These are phyloP conservation scores for Arthrinium phaeospermum DNA, from an alignment of 2,329 filamentous ascomycete species.

Conservation along the genomic window DNA sequence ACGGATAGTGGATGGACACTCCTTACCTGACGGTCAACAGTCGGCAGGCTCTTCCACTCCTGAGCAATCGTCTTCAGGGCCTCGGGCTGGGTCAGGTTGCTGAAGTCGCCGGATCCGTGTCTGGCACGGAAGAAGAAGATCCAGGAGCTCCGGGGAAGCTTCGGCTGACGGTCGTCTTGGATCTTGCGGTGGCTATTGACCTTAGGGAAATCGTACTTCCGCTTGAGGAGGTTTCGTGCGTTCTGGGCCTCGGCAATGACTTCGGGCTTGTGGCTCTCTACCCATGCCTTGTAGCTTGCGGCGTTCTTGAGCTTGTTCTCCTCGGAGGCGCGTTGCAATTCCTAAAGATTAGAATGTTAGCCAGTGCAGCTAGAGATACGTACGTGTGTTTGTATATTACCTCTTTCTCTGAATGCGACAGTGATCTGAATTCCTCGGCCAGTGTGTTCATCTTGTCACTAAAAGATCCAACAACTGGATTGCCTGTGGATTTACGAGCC, in stretches of 20 bases:
- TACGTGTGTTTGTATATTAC: conserved; percentile 41
- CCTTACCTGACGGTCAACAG: conserved; percentile 49
- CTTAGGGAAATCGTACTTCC: conserved; percentile 39
- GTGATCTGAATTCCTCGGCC: conserved; percentile 42
- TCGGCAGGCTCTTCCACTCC: conserved; percentile 52
- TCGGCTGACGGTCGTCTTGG: conserved; percentile 55
- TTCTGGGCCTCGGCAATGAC: conserved; percentile 53
- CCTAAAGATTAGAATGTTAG: conserved; percentile 16
- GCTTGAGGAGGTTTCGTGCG: conserved; percentile 50
- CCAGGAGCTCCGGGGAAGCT: conserved; percentile 41
- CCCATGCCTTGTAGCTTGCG: conserved; percentile 51
- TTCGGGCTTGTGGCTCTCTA: conserved; percentile 47
- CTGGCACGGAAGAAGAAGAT: conserved; percentile 45
- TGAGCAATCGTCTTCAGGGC: conserved; percentile 32
- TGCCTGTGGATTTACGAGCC: conserved; percentile 36
- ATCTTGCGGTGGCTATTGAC: conserved; percentile 36
- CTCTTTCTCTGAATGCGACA: conserved; percentile 49
- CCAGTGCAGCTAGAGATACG: not conserved
- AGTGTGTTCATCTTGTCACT: conserved; percentile 36
- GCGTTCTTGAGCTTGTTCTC: conserved; percentile 50
- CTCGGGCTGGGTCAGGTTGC: conserved; percentile 26
- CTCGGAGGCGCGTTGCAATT: conserved; percentile 38
- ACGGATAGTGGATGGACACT: not conserved
- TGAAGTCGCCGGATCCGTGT: conserved; percentile 39
- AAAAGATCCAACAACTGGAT: conserved; percentile 11